Evolutionary conservation across 108 stramenopile genomes (phyloP), one percentile per base, ranked within the genome.

Genomic region (Nitzschia inconspicua): DNA sequence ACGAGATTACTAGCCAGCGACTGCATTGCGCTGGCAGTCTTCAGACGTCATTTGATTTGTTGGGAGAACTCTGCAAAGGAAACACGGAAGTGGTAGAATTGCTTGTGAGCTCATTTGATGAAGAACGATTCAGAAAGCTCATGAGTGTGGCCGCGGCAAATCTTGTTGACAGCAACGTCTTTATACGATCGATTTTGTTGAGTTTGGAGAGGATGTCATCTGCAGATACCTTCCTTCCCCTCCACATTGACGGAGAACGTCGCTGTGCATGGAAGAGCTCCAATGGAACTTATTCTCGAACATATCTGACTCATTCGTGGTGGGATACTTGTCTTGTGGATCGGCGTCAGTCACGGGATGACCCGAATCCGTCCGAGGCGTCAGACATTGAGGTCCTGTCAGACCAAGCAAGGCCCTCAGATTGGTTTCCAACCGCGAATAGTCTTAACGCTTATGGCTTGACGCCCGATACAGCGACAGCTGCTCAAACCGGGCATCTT

Each of bases 141-240:
- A 84, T 91, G 79, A 61, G 64, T 41, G 79, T 85, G 31, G 79
- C 80, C 29, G 70, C 83, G 30, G 68, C 83, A 29, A 86, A 93
- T 59, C 68, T 96, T 14, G 82, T 96, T 24, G 95, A 96, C 70
- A 85, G 84, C 37, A 96, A 96, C 59, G 95, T 96, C 16, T 96
- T 96, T 73, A 65, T 96, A 40, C 84, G 91, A 16, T 77, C 86
- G 29, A 40, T 93, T 22, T 39, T 88, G 1, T 57, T 92, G 14
- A 86, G 77, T 27, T 23, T 91, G 44, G 88, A 92, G 55, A 60
- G 75, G n/a, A 50, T 83, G 31, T 62, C 82, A 9, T 44, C 75
- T 8, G 57, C 63, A 16, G 28, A 41, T 20, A 16, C 35, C 9
- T 28, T 65, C 0, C 22, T 61, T 29, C 54, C 46, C 3, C 23